Conservation (phyloP, 2,329 filamentous ascomycete genomes). For the Orbilia brochopaga region DNA sequence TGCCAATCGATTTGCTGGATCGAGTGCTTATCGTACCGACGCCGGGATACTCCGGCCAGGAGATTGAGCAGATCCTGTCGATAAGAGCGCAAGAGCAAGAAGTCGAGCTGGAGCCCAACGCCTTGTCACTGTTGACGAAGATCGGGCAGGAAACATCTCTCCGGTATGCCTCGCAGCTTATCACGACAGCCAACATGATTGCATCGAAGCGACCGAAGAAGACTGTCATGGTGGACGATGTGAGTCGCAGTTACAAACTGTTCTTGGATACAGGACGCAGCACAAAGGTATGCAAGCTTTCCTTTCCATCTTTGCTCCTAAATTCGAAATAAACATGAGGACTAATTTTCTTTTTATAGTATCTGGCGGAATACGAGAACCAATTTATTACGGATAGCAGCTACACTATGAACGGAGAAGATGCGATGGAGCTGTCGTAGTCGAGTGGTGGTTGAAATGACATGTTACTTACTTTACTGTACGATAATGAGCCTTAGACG, state of each 20-base stretch:
- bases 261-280: constrained; percentile 91
- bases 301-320: not conserved
- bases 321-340: constrained; percentile 1
- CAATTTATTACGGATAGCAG: constrained; percentile 48
- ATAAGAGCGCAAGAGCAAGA: constrained; percentile 95
- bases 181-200: constrained; percentile 89
- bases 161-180: constrained; percentile 95
- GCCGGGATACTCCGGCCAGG: constrained; percentile 77
- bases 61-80: constrained; percentile 88
- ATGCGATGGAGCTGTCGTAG: constrained; percentile 49
- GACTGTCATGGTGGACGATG: constrained; percentile 82
- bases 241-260: constrained; percentile 88
- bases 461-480: constrained; percentile 18
- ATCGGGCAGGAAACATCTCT: constrained; percentile 91
- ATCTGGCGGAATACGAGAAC: constrained; percentile 42
- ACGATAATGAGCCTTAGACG: constrained; percentile 15
- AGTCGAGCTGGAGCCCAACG: constrained; percentile 86
- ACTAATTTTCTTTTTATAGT: constrained; percentile 12
- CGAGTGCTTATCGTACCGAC: constrained; percentile 96
- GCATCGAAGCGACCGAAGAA: constrained; percentile 74
- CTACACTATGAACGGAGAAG: constrained; percentile 32
- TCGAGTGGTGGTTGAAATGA: not conserved
- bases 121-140: constrained; percentile 90
- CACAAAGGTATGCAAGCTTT: constrained; percentile 63
- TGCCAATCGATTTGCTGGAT: constrained; percentile 94